Evolutionary conservation across 2,329 filamentous ascomycete species (phyloP).

Genomic region (Beauveria scarabaeidicola): DNA sequence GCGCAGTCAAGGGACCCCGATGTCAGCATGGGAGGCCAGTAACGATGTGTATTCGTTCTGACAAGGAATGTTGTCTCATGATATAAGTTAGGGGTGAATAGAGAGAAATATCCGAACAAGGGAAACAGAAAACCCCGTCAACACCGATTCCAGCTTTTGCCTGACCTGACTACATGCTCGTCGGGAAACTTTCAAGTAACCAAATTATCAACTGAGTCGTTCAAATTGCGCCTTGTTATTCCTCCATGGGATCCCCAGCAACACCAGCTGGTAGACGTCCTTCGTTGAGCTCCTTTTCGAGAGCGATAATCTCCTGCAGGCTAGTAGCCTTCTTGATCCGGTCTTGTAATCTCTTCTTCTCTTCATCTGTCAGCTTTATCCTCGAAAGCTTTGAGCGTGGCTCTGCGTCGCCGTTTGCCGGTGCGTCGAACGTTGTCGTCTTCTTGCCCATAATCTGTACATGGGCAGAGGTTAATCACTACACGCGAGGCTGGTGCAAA

Average conservation of each 20-base stretch:
- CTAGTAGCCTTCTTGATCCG: constrained; percentile 84
- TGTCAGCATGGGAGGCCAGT: constrained; percentile 42
- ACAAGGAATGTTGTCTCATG: background rate
- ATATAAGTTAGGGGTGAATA: background rate
- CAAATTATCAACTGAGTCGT: constrained; percentile 1
- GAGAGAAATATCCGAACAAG: background rate
- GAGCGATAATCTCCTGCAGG: constrained; percentile 75
- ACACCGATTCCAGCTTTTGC: constrained; percentile 6
- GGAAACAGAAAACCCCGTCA: constrained; percentile 8
- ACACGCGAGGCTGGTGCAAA: background rate
- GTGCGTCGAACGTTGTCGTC: constrained; percentile 60
- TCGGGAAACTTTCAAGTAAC: background rate
- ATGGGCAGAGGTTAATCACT: background rate
- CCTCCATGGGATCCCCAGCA: constrained; percentile 50
- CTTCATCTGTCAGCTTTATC: constrained; percentile 78
- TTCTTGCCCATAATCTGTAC: constrained; percentile 71
- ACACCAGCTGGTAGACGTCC: constrained; percentile 71
- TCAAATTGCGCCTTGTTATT: constrained; percentile 30
- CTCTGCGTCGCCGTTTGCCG: constrained; percentile 34
- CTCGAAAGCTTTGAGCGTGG: constrained; percentile 58
- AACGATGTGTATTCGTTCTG: background rate
- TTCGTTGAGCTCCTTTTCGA: constrained; percentile 90
- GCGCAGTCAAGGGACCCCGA: constrained; percentile 38
- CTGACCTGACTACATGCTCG: constrained; percentile 1
- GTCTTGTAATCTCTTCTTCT: constrained; percentile 77